Evolutionary conservation across 768 basidiomycete species (phyloP).

Genomic region (Candolleomyces eurysporus): DNA sequence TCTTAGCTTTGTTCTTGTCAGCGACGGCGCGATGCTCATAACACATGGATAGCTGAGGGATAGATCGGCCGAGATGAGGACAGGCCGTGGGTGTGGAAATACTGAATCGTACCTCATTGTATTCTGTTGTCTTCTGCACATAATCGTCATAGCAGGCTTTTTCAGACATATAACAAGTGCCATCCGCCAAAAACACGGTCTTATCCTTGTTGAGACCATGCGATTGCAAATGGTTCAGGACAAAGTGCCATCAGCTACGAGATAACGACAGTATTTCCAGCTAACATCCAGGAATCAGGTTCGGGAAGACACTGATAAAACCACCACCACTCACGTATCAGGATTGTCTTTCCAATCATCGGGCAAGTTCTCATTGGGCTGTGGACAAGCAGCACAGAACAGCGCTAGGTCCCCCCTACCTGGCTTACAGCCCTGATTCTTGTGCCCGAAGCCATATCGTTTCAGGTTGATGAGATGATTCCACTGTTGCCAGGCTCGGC

Average conservation of each 20-base stretch:
- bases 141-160: background rate
- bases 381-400: conserved; percentile 26
- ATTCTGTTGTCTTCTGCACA: background rate
- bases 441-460: conserved; percentile 16
- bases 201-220: no score
- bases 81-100: no score
- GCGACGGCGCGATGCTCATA: background rate
- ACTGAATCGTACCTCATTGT: background rate
- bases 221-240: background rate
- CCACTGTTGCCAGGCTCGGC: background rate
- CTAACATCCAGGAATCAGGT: background rate
- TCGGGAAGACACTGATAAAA: background rate
- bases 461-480: conserved; percentile 12
- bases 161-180: background rate
- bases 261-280: background rate
- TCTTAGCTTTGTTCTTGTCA: background rate
- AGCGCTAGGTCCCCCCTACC: background rate
- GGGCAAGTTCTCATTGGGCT: conserved; percentile 23
- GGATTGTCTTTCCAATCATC: conserved; percentile 13
- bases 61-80: background rate
- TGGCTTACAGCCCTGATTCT: background rate
- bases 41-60: background rate
- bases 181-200: background rate
- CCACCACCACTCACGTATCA: background rate
- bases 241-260: background rate